Evolutionary conservation across 179 eudicot species (phyloP).

Genomic region (Patellifolia procumbens): DNA sequence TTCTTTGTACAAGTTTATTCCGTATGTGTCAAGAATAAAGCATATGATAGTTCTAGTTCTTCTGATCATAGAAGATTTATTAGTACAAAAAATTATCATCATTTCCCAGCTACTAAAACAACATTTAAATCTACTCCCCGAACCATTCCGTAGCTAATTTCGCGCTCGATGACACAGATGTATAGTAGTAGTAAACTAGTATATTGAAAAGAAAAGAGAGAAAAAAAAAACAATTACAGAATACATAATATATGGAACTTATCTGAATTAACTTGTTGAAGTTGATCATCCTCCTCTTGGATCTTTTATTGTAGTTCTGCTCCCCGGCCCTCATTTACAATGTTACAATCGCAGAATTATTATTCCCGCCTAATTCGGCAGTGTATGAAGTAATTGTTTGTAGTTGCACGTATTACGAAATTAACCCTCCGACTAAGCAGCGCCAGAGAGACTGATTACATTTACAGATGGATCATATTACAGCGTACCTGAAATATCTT

Average conservation of each 20-base stretch:
- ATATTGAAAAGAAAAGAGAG: too few species aligned
- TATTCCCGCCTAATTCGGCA: background rate
- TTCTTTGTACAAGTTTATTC: background rate
- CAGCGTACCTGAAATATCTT: background rate
- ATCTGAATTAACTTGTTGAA: constrained; percentile 6
- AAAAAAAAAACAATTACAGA: background rate
- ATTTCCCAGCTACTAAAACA: background rate
- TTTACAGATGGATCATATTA: background rate
- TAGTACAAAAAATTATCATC: background rate
- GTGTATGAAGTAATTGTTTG: too few species aligned
- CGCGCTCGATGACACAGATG: background rate
- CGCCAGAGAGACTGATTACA: constrained; percentile 15
- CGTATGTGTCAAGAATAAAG: background rate
- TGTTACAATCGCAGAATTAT: background rate
- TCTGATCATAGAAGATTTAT: background rate
- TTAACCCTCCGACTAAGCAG: constrained; percentile 10
- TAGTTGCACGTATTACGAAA: background rate
- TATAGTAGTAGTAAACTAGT: background rate
- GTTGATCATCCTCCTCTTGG: background rate
- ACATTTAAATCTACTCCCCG: background rate
- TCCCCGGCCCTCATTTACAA: constrained; percentile 8
- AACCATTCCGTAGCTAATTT: background rate
- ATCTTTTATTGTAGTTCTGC: background rate
- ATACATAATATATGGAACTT: background rate
- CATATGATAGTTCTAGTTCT: background rate